phyloP scores from a whole-genome alignment of 371 early-diverging fungal genomes.

The Syncephalastrum sp. region DNA sequence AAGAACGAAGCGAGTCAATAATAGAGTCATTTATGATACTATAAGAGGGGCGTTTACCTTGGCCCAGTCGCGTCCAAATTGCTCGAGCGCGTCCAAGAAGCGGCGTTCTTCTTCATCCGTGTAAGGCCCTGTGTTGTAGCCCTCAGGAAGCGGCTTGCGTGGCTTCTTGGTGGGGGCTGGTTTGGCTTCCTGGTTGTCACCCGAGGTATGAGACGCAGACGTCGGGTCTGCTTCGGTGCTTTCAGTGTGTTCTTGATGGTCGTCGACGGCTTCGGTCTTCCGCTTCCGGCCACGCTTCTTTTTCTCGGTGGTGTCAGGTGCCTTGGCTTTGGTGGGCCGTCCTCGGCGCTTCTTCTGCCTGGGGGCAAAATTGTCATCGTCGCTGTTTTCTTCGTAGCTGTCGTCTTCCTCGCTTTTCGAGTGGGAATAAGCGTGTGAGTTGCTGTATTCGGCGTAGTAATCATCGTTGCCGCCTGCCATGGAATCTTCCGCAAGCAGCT shows the following conservation, averaged over 20 bases:
- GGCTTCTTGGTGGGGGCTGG: conserved; percentile 29
- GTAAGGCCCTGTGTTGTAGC: conserved; percentile 72
- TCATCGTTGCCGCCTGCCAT: conserved; percentile 36
- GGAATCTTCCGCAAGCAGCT: conserved; percentile 70
- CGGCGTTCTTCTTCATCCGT: conserved; percentile 74
- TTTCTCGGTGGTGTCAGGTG: conserved; percentile 14
- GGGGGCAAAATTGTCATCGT: conserved; percentile 51
- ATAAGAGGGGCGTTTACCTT: conserved; percentile 37
- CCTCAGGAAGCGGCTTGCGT: conserved; percentile 45
- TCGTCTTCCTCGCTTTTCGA: conserved; percentile 32
- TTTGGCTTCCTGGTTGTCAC: conserved; percentile 18
- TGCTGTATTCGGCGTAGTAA: conserved; percentile 68
- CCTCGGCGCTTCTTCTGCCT: conserved; percentile 23
- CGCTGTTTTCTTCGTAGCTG: conserved; percentile 52
- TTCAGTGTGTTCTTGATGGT: conserved; percentile 2
- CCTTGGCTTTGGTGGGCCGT: conserved; percentile 11
- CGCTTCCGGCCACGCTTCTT: conserved; percentile 25
- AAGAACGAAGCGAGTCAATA: background rate
- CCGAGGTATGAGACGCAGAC: conserved; percentile 6
- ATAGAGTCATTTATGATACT: background rate
- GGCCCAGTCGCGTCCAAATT: conserved; percentile 82
- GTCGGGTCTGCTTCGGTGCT: conserved; percentile 2
- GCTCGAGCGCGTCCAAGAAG: conserved; percentile 75
- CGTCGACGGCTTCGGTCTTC: conserved; percentile 6
- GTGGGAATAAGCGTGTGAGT: conserved; percentile 25